Percentiles rank a stretch among this genome's conserved stretches.
These are phyloP conservation scores for Malus fusca DNA, from an alignment of 306 rosid species.

Conservation along the genomic window DNA sequence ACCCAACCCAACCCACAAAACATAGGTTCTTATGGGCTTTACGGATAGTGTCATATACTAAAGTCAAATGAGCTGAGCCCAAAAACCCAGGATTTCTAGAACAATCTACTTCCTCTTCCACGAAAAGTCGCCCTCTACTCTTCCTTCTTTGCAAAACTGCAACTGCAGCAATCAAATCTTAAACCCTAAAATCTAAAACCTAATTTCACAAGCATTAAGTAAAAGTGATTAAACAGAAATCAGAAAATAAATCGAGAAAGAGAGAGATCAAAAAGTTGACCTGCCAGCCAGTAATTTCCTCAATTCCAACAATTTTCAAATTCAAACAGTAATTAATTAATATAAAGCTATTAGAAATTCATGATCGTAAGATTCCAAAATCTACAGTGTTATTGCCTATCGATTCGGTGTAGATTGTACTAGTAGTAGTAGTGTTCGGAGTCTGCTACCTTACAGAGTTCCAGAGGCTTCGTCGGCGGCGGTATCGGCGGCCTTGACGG, in stretches of 20 bases:
- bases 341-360: background rate
- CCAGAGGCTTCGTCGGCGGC: background rate
- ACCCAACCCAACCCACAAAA: too few species aligned
- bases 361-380: background rate
- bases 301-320: background rate
- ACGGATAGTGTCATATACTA: too few species aligned
- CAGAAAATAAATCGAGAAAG: too few species aligned
- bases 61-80: too few species aligned
- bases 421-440: background rate
- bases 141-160: background rate
- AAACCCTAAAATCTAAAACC: background rate
- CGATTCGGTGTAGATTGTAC: background rate
- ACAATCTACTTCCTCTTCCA: background rate
- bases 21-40: too few species aligned
- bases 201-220: background rate
- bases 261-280: too few species aligned
- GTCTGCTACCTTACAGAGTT: background rate
- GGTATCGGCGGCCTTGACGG: background rate
- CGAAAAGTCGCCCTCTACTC: too few species aligned
- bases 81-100: background rate
- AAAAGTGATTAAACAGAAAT: background rate
- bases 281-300: too few species aligned
- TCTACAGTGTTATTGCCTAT: background rate
- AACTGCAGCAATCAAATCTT: background rate
- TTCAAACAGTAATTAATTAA: too few species aligned